Evolutionary conservation across 768 basidiomycete genomes (phyloP).

Genomic region (Boletellus sp.): DNA sequence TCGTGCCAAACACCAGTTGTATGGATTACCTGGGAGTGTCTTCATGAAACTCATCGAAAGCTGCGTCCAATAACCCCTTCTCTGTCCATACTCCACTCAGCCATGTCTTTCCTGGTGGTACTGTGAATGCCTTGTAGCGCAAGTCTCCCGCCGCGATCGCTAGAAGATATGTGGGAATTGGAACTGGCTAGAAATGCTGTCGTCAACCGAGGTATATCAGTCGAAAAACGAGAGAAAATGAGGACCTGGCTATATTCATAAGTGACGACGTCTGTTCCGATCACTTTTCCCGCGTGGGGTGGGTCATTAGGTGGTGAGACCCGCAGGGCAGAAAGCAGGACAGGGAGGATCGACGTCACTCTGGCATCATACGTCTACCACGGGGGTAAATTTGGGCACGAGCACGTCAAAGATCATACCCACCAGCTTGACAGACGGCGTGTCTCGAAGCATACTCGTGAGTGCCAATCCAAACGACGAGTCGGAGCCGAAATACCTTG

Average conservation of each 20-base stretch:
- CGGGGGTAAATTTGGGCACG: neutral
- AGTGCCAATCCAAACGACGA: neutral
- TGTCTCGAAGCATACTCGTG: conserved; percentile 46
- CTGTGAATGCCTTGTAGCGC: conserved; percentile 62
- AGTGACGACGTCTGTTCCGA: conserved; percentile 69
- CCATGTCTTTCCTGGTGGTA: conserved; percentile 65
- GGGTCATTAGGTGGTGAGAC: conserved; percentile 73
- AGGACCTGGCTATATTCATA: conserved; percentile 78
- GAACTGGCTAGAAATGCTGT: conserved; percentile 52
- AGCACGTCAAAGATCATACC: conserved; percentile 14
- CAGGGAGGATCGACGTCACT: conserved; percentile 77
- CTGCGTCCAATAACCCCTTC: conserved; percentile 71
- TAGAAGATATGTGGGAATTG: conserved; percentile 89
- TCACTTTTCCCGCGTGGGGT: conserved; percentile 65
- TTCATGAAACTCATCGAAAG: conserved; percentile 84
- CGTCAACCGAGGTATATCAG: neutral
- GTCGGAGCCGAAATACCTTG: conserved; percentile 51
- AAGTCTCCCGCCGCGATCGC: conserved; percentile 88
- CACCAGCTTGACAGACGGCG: conserved; percentile 82
- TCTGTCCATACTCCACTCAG: conserved; percentile 88
- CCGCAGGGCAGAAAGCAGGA: conserved; percentile 80
- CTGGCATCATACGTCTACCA: conserved; percentile 76
- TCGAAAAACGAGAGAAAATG: neutral
- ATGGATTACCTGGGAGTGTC: conserved; percentile 66
- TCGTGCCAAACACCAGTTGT: too few species aligned